These are phyloP conservation scores for Penicillium chermesinum DNA, from an alignment of 495 filamentous ascomycete species.

Conservation along the genomic window DNA sequence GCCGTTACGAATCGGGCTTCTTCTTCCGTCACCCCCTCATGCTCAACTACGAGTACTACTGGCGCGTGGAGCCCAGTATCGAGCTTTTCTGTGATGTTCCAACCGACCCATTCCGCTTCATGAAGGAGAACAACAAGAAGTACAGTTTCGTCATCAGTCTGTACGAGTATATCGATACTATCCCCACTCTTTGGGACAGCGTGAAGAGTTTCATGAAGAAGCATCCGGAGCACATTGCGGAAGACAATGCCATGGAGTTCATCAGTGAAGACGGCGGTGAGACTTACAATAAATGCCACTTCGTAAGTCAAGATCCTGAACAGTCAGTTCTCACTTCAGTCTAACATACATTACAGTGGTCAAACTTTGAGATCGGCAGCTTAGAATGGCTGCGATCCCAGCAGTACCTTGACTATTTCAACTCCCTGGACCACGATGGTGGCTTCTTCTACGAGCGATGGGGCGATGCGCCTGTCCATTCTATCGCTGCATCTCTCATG, in stretches of 20 bases:
- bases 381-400: constrained; percentile 78
- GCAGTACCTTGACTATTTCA: constrained; percentile 76
- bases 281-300: constrained; percentile 94
- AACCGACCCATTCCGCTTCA: constrained; percentile 80
- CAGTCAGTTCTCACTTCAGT: background rate
- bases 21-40: constrained; percentile 83
- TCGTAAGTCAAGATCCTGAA: constrained; percentile 54
- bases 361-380: constrained; percentile 86
- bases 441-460: constrained; percentile 93
- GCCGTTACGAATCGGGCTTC: constrained; percentile 88
- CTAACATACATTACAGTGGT: constrained; percentile 56
- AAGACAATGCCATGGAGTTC: constrained; percentile 84
- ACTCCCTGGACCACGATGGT: constrained; percentile 70
- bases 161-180: constrained; percentile 94
- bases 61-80: constrained; percentile 85
- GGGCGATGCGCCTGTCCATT: constrained; percentile 89
- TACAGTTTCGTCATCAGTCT: constrained; percentile 87
- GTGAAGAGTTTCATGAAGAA: constrained; percentile 84
- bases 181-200: constrained; percentile 91
- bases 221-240: constrained; percentile 79
- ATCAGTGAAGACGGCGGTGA: constrained; percentile 85
- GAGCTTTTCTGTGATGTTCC: constrained; percentile 82
- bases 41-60: constrained; percentile 86
- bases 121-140: constrained; percentile 84
- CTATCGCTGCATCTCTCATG: constrained; percentile 83